Conservation (phyloP, 2,329 filamentous ascomycete genomes). For the Phaeoacremonium minimum region DNA sequence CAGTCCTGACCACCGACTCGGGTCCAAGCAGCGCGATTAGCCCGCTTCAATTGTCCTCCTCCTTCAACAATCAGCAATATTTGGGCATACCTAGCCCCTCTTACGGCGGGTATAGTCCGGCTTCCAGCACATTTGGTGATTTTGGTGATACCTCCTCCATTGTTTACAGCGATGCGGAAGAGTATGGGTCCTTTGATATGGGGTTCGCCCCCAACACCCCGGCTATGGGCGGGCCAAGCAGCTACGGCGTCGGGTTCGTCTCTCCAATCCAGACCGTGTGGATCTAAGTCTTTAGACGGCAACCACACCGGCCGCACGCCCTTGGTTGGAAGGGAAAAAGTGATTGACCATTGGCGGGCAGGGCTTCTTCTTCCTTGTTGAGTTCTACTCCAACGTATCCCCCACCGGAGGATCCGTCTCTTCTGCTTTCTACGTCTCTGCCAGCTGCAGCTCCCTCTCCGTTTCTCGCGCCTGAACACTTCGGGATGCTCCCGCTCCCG, state of each 20-base stretch:
- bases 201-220: conserved; percentile 39
- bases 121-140: conserved; percentile 57
- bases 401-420: conserved; percentile 34
- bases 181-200: conserved; percentile 47
- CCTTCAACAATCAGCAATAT: conserved; percentile 51
- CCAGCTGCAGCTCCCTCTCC: conserved; percentile 34
- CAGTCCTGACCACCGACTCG: conserved; percentile 46
- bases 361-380: conserved; percentile 32
- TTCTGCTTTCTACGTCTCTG: conserved; percentile 28
- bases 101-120: conserved; percentile 57
- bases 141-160: conserved; percentile 38
- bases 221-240: conserved; percentile 38
- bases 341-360: conserved; percentile 52
- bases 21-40: conserved; percentile 44
- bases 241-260: conserved; percentile 56
- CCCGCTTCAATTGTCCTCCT: conserved; percentile 52
- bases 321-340: conserved; percentile 30
- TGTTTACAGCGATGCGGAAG: conserved; percentile 59
- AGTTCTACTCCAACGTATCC: conserved; percentile 40
- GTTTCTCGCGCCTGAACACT: conserved; percentile 36
- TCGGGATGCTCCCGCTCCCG: conserved; percentile 38
- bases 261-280: conserved; percentile 59
- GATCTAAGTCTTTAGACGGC: conserved; percentile 44
- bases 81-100: conserved; percentile 60
- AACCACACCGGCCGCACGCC: conserved; percentile 32